A percentile compares a stretch with the other conserved stretches of the same genome.
phyloP scores from a whole-genome alignment of 768 basidiomycete species.

The Panaeolus papilionaceus region DNA sequence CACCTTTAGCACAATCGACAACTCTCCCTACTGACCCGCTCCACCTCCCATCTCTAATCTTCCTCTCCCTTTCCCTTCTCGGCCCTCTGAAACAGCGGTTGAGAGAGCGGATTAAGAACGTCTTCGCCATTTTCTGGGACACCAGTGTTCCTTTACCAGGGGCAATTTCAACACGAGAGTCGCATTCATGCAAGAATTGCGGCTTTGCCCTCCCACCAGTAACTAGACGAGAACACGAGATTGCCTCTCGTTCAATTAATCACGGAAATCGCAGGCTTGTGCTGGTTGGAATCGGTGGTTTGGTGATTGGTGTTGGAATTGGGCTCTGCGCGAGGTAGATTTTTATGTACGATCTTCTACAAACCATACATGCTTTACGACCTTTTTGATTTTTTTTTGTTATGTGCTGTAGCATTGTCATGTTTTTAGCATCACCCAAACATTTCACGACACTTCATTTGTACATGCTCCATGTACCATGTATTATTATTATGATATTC shows the following conservation, averaged over 20 bases:
- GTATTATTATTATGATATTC: constrained; percentile 4
- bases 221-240: neutral
- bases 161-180: neutral
- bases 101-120: neutral
- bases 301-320: neutral
- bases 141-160: neutral
- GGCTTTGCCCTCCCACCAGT: neutral
- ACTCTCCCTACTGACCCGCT: constrained; percentile 59
- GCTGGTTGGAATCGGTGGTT: neutral
- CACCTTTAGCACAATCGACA: constrained; percentile 16
- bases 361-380: neutral
- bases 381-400: neutral
- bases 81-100: constrained; percentile 42
- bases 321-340: neutral
- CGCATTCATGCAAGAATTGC: neutral
- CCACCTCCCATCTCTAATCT: constrained; percentile 66
- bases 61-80: constrained; percentile 67
- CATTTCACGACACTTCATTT: neutral
- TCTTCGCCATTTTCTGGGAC: neutral
- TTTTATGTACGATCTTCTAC: neutral
- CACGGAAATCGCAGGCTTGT: constrained; percentile 2
- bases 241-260: neutral
- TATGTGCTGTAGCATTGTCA: neutral
- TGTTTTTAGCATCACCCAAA: neutral
- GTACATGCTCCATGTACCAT: neutral